phyloP scores from a whole-genome alignment of 352 stramenopile genomes.

The Chrysophaeum taylorii region DNA sequence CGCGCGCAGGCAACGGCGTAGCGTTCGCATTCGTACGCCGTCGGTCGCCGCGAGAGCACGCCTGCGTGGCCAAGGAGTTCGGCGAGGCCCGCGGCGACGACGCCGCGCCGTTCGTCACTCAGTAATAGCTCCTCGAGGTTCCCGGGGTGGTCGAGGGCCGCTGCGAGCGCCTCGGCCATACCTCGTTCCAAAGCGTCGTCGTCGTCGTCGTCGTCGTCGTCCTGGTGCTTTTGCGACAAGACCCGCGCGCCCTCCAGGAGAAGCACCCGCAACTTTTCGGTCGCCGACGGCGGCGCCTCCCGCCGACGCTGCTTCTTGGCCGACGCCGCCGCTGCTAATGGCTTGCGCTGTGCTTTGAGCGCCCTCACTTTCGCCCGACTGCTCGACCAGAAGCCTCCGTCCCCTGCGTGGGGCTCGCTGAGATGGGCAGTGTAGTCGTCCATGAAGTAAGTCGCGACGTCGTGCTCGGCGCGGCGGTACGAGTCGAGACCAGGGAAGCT shows the following conservation, averaged over 20 bases:
- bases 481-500: neutral
- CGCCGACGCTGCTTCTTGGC: neutral
- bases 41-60: neutral
- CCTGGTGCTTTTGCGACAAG: too few species aligned
- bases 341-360: neutral
- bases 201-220: neutral
- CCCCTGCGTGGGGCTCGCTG: neutral
- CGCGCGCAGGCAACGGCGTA: neutral
- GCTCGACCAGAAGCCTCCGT: conserved; percentile 5
- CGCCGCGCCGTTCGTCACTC: neutral
- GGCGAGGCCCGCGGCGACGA: neutral
- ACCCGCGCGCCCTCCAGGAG: too few species aligned
- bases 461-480: neutral
- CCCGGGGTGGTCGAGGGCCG: neutral
- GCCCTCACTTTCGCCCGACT: neutral
- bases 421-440: neutral
- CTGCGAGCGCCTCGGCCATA: neutral
- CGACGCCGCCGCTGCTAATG: neutral
- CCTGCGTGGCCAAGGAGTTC: neutral
- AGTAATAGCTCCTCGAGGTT: too few species aligned
- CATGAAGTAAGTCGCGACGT: conserved; percentile 10
- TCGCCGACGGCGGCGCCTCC: neutral
- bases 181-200: neutral
- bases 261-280: neutral
- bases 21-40: conserved; percentile 3